Percentiles rank a stretch among this genome's conserved stretches.
phyloP scores from a whole-genome alignment of 1,284 basidiomycete genomes.

The Singerocomus inundabilis region DNA sequence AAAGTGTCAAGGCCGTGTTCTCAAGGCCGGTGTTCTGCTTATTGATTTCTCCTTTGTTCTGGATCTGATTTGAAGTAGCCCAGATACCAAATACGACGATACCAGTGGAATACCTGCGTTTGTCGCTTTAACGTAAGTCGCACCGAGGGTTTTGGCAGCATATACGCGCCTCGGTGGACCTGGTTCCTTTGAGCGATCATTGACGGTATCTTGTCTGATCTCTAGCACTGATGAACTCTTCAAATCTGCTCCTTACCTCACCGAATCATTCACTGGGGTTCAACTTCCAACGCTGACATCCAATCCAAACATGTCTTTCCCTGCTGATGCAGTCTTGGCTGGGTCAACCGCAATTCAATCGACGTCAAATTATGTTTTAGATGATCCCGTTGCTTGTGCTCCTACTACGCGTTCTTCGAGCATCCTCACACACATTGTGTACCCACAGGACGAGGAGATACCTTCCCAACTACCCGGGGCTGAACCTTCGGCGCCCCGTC shows the following conservation, averaged over 20 bases:
- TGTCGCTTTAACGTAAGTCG: constrained; percentile 58
- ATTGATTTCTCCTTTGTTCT: neutral
- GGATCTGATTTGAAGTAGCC: constrained; percentile 34
- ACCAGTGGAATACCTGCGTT: constrained; percentile 66
- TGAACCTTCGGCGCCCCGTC: neutral
- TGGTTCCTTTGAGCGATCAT: neutral
- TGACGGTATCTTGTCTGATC: constrained; percentile 9
- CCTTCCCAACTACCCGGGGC: neutral
- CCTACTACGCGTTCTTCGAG: constrained; percentile 23
- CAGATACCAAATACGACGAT: constrained; percentile 57
- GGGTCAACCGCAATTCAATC: neutral
- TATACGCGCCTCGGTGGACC: neutral
- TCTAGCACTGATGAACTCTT: constrained; percentile 67
- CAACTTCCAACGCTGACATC: constrained; percentile 27
- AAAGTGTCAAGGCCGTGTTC: constrained; percentile 39
- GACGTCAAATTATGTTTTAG: neutral
- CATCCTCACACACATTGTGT: constrained; percentile 19
- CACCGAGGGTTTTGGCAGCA: neutral
- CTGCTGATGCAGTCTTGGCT: neutral
- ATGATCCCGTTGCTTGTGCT: constrained; percentile 15
- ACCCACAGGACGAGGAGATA: constrained; percentile 7
- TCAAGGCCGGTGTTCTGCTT: constrained; percentile 25
- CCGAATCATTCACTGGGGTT: constrained; percentile 50
- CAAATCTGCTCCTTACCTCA: constrained; percentile 68
- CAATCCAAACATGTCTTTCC: constrained; percentile 26